Evolutionary conservation across 2,329 filamentous ascomycete genomes (phyloP), one percentile per base, ranked within the genome.

Genomic region (Helminthosporium solani): DNA sequence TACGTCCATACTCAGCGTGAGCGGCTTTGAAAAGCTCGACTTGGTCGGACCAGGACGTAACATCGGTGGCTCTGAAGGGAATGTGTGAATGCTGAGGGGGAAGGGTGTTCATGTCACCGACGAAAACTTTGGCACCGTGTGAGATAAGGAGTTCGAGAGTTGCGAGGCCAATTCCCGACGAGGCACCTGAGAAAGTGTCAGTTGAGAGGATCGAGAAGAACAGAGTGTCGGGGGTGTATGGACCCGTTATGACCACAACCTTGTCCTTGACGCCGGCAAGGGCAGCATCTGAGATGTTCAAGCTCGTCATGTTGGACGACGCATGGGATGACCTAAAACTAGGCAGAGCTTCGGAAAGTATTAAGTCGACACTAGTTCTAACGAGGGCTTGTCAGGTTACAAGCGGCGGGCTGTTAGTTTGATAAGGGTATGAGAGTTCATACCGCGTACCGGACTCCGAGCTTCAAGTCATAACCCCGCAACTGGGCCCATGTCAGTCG

Each of bases 101-200:
- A 0, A 73, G 67, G 2, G 75, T 64, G 31, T 77, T 75, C 33
- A 83, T 49, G 55, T 85, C 82, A 28, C 72, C 77, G 20, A 74
- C 76, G 47, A 83, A 73, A 15, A 85, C 80, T 14, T 70, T 73
- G 21, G 80, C 81, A 16, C 80, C 81, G 1, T 76, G 62, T 1
- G 73, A 66, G 7, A 84, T 68, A 12, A 83, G 73, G 2, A 78
- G 67, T 7, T 75, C 63, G 7, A 76, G 73, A 1, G 81, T 82
- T 43, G 78, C 78, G 12, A 82, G 73, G 25, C 82, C 81, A 42
- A 85, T 85, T 14, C 82, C 82, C 2, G 80, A 82, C 0, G 78
- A 80, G 45, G 78, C 78, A 39, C 81, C 80, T 76, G 30, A n/a
- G 0, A 20, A 7, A 6, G 21, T 39, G 28, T 42, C 8, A 46